Evolutionary conservation across 2,329 filamentous ascomycete genomes (phyloP), one percentile per base, ranked within the genome.

Genomic region (Chaetomiaceae sp.): DNA sequence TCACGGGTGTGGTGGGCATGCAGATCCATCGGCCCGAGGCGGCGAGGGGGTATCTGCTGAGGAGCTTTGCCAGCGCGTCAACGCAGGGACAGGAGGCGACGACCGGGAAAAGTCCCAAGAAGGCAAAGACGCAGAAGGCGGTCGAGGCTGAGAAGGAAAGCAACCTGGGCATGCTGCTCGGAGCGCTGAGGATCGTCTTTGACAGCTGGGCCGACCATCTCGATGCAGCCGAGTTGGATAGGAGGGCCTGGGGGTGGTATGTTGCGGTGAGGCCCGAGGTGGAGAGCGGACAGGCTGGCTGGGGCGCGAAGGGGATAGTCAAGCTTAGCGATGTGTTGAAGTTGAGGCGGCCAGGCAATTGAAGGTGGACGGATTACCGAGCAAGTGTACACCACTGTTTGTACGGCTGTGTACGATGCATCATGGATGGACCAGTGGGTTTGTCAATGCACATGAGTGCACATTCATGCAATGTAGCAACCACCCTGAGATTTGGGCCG

Each of bases 231-330:
- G 86, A 95, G 57, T 68, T 95, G 42, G 86, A 95, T 60, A 74
- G 75, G 51, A 76, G 81, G 49, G 86, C 87, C 15, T 94, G 88
- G 86, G 70, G 70, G 10, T 95, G 88, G 88, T 95, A 95, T 64
- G 71, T 84, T 2, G 74, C 77, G 18, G 79, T 90, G 17, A 72
- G 89, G 52, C 88, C 88, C 1, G 82, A 87, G 17, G 84, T 95
- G 2, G 81, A 86, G 48, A 67, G 73, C 47, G 89, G 88, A 0
- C 78, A 79, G 38, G 78, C 80, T 17, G 88, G 89, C 2, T 95
- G 88, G 88, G 88, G 88, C 22, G 85, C 84, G 11, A 93, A 91
- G 64, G 87, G 85, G 1, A 68, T 71, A 44, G 70, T 95, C 22
- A 80, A 72, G 55, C 62, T 94, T 29, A 68, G 68, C 12, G 79